These are phyloP conservation scores for Dysphania ambrosioides DNA, from an alignment of 148 eudicot genomes.

Conservation along the genomic window DNA sequence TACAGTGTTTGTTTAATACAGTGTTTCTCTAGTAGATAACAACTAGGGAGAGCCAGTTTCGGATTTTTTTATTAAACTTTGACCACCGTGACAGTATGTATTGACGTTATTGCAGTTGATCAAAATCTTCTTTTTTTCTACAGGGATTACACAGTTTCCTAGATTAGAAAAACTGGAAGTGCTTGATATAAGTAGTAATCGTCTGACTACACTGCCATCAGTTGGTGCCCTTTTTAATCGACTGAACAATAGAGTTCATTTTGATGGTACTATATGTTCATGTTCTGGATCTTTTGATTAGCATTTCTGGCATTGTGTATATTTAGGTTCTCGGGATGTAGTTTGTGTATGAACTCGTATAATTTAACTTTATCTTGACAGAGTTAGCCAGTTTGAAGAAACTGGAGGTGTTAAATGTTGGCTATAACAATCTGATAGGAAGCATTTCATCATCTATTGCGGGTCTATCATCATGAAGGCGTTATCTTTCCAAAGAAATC, in stretches of 20 bases:
- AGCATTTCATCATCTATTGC: neutral
- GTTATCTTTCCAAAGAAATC: neutral
- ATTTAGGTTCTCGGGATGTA: neutral
- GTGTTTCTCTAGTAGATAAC: too few relatives aligned
- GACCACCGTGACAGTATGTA: too few relatives aligned
- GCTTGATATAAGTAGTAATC: slow-evolving; percentile 1
- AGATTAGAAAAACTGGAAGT: slow-evolving; percentile 4
- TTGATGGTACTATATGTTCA: neutral
- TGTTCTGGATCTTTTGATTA: neutral
- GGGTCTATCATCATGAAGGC: slow-evolving; percentile 1
- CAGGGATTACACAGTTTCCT: slow-evolving; percentile 9
- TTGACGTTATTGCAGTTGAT: neutral
- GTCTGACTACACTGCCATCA: slow-evolving; percentile 1
- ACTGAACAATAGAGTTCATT: neutral
- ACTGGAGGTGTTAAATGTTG: slow-evolving; percentile 4
- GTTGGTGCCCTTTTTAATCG: neutral
- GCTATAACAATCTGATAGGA: neutral
- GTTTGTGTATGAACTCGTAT: neutral
- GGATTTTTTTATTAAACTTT: too few relatives aligned
- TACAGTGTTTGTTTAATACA: too few relatives aligned
- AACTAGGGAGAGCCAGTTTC: too few relatives aligned
- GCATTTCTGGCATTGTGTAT: neutral
- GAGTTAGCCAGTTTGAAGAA: slow-evolving; percentile 8
- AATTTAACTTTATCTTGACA: neutral
- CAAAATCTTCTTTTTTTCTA: neutral